Evolutionary conservation across 768 basidiomycete species (phyloP), one percentile per base, ranked within the genome.

Genomic region (Mycena floridula): DNA sequence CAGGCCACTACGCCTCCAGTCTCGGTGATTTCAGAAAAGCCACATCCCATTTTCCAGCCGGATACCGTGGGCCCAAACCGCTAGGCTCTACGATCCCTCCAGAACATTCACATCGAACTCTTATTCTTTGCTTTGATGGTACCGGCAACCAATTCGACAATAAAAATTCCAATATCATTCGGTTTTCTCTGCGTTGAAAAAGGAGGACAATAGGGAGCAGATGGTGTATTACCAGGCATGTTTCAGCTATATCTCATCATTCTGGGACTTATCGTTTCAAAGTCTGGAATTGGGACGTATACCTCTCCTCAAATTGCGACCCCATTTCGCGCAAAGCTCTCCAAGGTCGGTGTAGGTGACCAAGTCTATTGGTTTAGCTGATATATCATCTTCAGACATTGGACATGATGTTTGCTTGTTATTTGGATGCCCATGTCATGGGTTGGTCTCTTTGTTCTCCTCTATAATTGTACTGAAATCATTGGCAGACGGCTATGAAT

Each of bases 201-300:
- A 77, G 56, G 66, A 74, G 51, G 73, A 79, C 43, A 56, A 61
- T 28, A 57, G 58, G 25, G 65, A 77, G 54, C 79, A 81, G 60
- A 66, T 77, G 68, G 71, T 76, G 1, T 80, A 79, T 54, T 80
- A 80, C 50, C 78, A 79, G 64, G n/a, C n/a, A n/a, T n/a, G n/a
- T n/a, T n/a, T n/a, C n/a, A n/a, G n/a, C n/a, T n/a, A n/a, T n/a
- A n/a, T n/a, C n/a, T n/a, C n/a, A n/a, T n/a, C n/a, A n/a, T n/a
- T n/a, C n/a, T n/a, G n/a, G n/a, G n/a, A n/a, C n/a, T n/a, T n/a
- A n/a, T n/a, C n/a, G n/a, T n/a, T n/a, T 39, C 15, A 3, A 39
- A 76, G 76, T 51, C 74, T 11, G 76, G 76, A 2, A 75, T 78
- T 32, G 76, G 76, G 4, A 76, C 76, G 3, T 77, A 78, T 50